phyloP scores from a whole-genome alignment of 2,329 filamentous ascomycete species.

The Sporothrix brasiliensis region DNA sequence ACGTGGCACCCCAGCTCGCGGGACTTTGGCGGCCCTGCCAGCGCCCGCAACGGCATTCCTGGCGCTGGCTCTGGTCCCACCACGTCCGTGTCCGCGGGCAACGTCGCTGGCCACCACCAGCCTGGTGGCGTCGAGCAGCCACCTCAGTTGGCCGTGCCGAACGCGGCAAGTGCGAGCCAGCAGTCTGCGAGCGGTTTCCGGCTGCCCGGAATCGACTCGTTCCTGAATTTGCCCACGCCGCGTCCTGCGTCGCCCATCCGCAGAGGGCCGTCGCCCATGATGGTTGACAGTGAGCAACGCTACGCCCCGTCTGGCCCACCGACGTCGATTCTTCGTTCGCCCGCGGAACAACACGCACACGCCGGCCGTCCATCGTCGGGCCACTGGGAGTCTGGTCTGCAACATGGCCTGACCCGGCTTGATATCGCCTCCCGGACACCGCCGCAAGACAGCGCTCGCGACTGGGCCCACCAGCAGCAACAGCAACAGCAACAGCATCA shows the following conservation, averaged over 20 bases:
- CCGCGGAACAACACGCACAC: constrained; percentile 43
- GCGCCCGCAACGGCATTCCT: constrained; percentile 35
- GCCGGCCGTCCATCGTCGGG: constrained; percentile 51
- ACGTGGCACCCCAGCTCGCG: constrained; percentile 88
- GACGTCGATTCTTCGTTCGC: constrained; percentile 41
- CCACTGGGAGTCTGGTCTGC: constrained; percentile 67
- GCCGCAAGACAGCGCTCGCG: constrained; percentile 55
- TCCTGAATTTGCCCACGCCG: constrained; percentile 46
- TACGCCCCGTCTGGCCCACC: constrained; percentile 32
- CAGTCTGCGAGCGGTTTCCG: constrained; percentile 60
- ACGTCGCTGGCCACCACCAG: constrained; percentile 51
- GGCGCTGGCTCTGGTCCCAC: neutral
- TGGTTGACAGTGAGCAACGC: constrained; percentile 61
- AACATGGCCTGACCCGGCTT: constrained; percentile 66
- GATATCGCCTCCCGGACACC: constrained; percentile 61
- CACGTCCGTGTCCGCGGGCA: neutral
- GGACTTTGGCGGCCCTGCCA: constrained; percentile 51
- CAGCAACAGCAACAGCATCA: constrained; percentile 59
- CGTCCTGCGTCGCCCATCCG: constrained; percentile 64
- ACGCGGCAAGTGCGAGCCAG: constrained; percentile 48
- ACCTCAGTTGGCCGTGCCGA: constrained; percentile 48
- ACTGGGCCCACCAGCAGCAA: constrained; percentile 61
- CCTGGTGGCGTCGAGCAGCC: constrained; percentile 47
- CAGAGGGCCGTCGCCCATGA: constrained; percentile 74
- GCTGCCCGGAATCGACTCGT: constrained; percentile 88